Evolutionary conservation across 176 grass and related monocot species (phyloP), one percentile per base, ranked within the genome.

Genomic region (Saccharum officinarum): DNA sequence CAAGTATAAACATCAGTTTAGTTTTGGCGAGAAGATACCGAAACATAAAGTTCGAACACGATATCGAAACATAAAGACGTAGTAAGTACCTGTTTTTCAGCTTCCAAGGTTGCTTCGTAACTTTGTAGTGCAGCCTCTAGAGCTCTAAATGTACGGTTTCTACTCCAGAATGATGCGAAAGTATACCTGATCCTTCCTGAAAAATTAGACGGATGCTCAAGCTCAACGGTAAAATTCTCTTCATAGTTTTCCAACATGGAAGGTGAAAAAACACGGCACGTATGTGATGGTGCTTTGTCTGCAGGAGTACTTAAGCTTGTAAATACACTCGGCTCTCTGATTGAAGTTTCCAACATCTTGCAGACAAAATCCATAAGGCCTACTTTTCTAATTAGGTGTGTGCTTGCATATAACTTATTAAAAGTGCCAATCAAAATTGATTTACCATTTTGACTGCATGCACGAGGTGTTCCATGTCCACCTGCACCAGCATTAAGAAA

Each of bases 161-260:
- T 90, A 31, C 94, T 95, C 96, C 96, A 98, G 89, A 98, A 98
- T 87, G 96, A 95, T 79, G 96, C 71, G 54, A 98, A 98, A 50
- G 87, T 98, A 62, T 98, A 95, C 66, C 84, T 95, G 64, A 91
- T 46, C 68, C 84, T 94, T 85, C 96, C 96, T 98, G 89, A 85
- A 90, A 90, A 79, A 82, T 36, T 28, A 74, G 71, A 28, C 13
- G 45, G 68, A 80, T 82, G 3, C 20, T 83, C 11, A 83, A 26
- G 3, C 8, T 83, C 16, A 83, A 47, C 2, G 55, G 82, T 68
- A 79, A 79, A 85, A 20, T 33, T 88, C 3, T 83, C 37, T 77
- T 71, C 50, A 70, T 79, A 80, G 6, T 89, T 86, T 86, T 78
- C 26, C 36, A 45, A 39, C 31, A 81, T 70, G 82, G 40, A 50